Evolutionary conservation across 495 filamentous ascomycete genomes (phyloP).

Genomic region (Xylaria intraflava): DNA sequence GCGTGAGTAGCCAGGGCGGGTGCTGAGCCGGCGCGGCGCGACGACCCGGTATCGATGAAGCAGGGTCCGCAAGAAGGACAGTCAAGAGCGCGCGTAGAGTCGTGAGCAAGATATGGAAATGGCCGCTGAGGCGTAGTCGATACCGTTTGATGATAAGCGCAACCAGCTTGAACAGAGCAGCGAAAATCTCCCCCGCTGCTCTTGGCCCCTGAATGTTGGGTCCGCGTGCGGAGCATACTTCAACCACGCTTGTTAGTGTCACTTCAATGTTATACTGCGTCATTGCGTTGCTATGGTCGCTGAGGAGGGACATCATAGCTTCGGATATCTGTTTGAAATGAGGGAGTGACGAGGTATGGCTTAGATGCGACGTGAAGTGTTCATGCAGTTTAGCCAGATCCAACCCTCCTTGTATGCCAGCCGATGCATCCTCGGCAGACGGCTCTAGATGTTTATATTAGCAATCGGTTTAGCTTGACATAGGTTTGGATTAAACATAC

Average conservation of each 20-base stretch:
- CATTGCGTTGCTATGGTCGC: conserved; percentile 46
- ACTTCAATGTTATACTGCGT: conserved; percentile 66
- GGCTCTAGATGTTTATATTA: conserved; percentile 15
- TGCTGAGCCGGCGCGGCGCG: conserved; percentile 19
- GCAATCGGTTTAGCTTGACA: background rate
- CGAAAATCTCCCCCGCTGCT: conserved; percentile 50
- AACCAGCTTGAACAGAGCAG: conserved; percentile 54
- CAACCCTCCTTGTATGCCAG: conserved; percentile 3
- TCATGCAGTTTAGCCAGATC: conserved; percentile 17
- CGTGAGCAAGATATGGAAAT: conserved; percentile 25
- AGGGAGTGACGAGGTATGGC: conserved; percentile 30
- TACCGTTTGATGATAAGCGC: conserved; percentile 52
- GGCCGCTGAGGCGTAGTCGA: conserved; percentile 39
- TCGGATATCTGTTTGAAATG: conserved; percentile 54
- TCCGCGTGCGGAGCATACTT: conserved; percentile 41
- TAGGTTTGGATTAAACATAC: conserved; percentile 10
- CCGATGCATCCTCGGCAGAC: background rate
- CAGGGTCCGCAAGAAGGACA: conserved; percentile 18
- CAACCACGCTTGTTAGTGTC: conserved; percentile 51
- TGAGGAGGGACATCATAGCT: conserved; percentile 51
- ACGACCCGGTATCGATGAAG: background rate
- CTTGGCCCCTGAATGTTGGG: conserved; percentile 15
- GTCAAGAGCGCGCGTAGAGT: conserved; percentile 20
- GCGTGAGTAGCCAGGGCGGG: conserved; percentile 25
- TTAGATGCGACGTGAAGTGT: conserved; percentile 28